phyloP scores from a whole-genome alignment of 2,329 filamentous ascomycete species.

The Alternaria sp. region DNA sequence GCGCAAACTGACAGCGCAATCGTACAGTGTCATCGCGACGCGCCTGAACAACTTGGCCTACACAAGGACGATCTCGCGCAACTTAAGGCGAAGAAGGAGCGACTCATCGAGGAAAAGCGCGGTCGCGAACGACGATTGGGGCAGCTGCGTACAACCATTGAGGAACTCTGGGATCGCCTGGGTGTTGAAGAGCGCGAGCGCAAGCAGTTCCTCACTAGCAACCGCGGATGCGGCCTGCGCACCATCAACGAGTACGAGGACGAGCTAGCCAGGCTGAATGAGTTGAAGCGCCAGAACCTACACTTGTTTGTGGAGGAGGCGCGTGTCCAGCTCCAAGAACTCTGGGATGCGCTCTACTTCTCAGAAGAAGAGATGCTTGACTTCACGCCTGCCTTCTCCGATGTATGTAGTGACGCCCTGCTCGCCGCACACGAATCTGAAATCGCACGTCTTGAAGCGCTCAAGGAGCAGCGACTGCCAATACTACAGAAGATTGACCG shows the following conservation, averaged over 20 bases:
- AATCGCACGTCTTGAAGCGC: conserved; percentile 79
- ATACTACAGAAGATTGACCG: conserved; percentile 83
- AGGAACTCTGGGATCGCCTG: conserved; percentile 87
- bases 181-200: conserved; percentile 83
- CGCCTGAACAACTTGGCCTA: conserved; percentile 92
- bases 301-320: conserved; percentile 97
- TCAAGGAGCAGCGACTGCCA: conserved; percentile 88
- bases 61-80: conserved; percentile 85
- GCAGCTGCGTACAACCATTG: conserved; percentile 80
- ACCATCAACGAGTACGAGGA: conserved; percentile 97
- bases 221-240: conserved; percentile 88
- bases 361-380: conserved; percentile 99
- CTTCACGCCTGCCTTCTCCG: conserved; percentile 95
- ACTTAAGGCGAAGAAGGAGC: conserved; percentile 78
- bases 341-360: conserved; percentile 94
- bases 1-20: conserved; percentile 89
- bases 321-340: conserved; percentile 85
- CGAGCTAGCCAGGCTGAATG: conserved; percentile 84
- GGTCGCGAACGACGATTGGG: conserved; percentile 79
- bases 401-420: conserved; percentile 95
- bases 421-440: conserved; percentile 95
- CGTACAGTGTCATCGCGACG: conserved; percentile 87
- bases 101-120: conserved; percentile 87
- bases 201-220: conserved; percentile 84
- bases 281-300: conserved; percentile 93